Percentiles rank a stretch among this genome's conserved stretches.
Conservation (phyloP, 2,329 filamentous ascomycete genomes). For the Fulvia fulva region DNA sequence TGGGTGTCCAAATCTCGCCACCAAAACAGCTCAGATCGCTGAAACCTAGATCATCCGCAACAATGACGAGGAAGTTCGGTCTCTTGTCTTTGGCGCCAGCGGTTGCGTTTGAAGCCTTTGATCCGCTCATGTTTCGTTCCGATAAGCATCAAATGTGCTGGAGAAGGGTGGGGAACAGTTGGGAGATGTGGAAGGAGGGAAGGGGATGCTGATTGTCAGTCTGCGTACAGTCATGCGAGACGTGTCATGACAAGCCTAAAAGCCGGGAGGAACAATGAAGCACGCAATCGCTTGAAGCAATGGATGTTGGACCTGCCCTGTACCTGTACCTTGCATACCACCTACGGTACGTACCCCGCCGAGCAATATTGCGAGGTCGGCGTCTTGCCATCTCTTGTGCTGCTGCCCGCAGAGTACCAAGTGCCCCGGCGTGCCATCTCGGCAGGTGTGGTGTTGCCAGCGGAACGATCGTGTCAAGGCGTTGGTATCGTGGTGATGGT, state of each 20-base stretch:
- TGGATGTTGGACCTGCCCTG: not conserved
- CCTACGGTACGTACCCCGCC: not conserved
- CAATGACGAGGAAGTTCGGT: conserved; percentile 58
- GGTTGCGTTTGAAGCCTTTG: conserved; percentile 30
- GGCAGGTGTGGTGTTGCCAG: no score
- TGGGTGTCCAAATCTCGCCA: conserved; percentile 58
- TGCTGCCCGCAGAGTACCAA: no score
- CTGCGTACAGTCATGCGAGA: not conserved
- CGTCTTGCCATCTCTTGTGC: no score
- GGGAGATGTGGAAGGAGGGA: not conserved
- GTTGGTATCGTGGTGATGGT: not conserved
- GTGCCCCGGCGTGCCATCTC: no score
- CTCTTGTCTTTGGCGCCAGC: conserved; percentile 37
- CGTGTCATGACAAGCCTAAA: not conserved
- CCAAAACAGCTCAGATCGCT: conserved; percentile 58
- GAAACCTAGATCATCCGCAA: conserved; percentile 28
- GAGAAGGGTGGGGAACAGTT: not conserved
- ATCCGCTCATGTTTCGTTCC: conserved; percentile 28
- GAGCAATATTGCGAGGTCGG: not conserved
- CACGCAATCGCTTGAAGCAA: conserved; percentile 7
- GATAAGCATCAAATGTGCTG: conserved; percentile 21
- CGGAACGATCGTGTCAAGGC: not conserved
- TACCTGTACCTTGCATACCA: not conserved
- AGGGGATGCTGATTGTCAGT: not conserved
- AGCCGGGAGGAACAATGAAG: not conserved